Evolutionary conservation across 2,329 filamentous ascomycete species (phyloP).

Genomic region (Botryosphaeria dothidea): DNA sequence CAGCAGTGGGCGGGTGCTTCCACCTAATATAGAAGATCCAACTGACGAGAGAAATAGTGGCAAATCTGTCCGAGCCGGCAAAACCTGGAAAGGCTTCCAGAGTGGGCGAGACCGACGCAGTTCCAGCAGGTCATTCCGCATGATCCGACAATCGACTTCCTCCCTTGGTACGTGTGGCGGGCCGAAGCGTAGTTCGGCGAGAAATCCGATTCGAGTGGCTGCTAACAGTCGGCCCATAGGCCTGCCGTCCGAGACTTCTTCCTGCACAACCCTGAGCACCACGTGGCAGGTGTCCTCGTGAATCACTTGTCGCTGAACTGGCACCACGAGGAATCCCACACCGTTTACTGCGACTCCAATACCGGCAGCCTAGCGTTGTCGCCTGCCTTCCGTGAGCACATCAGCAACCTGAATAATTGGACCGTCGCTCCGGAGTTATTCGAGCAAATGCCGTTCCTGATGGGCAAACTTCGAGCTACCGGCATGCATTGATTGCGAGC

Average conservation of each 20-base stretch:
- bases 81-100: slow-evolving; percentile 17
- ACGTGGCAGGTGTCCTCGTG: slow-evolving; percentile 7
- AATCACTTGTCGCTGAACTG: slow-evolving; percentile 13
- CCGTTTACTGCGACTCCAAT: slow-evolving; percentile 11
- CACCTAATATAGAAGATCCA: neutral
- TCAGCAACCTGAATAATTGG: slow-evolving; percentile 31
- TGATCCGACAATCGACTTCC: slow-evolving; percentile 18
- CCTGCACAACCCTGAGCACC: slow-evolving; percentile 17
- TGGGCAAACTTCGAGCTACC: slow-evolving; percentile 10
- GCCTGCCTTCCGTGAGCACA: slow-evolving; percentile 27
- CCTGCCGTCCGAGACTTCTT: slow-evolving; percentile 18
- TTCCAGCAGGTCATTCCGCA: slow-evolving; percentile 19
- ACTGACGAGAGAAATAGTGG: slow-evolving; percentile 15
- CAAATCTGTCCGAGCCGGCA: slow-evolving; percentile 19
- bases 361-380: slow-evolving; percentile 11
- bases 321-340: slow-evolving; percentile 15
- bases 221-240: slow-evolving; percentile 10
- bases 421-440: slow-evolving; percentile 26
- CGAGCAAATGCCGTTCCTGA: slow-evolving; percentile 26
- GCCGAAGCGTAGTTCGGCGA: neutral
- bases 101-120: slow-evolving; percentile 15
- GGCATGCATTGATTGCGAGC: neutral
- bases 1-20: neutral
- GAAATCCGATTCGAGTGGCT: neutral
- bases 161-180: slow-evolving; percentile 7